Evolutionary conservation across 2,329 filamentous ascomycete genomes (phyloP).

Genomic region (Colletotrichum brevisporum): DNA sequence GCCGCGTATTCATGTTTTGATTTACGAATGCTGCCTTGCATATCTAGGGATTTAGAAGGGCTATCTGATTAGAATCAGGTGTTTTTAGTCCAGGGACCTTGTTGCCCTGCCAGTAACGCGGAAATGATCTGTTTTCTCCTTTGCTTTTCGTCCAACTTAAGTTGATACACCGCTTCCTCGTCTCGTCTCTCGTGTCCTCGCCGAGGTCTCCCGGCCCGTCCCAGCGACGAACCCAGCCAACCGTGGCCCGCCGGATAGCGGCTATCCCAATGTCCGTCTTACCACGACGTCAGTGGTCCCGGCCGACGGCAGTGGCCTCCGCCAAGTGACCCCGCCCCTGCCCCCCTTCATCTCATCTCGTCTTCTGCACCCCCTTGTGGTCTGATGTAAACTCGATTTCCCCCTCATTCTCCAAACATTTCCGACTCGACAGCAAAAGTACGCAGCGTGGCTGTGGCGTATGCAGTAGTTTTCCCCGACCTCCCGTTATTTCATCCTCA

Average conservation of each 20-base stretch:
- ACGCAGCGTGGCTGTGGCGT: too few relatives aligned
- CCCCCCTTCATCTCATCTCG: slow-evolving; percentile 5
- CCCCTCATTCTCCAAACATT: slow-evolving; percentile 21
- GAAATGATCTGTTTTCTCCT: too few relatives aligned
- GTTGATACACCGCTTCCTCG: too few relatives aligned
- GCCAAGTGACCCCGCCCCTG: not conserved
- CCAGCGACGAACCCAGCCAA: slow-evolving; percentile 21
- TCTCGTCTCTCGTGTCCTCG: not conserved
- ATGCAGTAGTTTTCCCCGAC: not conserved
- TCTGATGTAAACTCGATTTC: not conserved
- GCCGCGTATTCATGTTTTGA: slow-evolving; percentile 12
- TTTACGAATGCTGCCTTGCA: slow-evolving; percentile 25
- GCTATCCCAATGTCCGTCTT: slow-evolving; percentile 1
- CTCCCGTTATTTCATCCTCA: not conserved
- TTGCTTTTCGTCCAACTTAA: too few relatives aligned
- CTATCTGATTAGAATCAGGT: too few relatives aligned
- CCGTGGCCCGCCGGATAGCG: slow-evolving; percentile 26
- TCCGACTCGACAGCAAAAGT: too few relatives aligned
- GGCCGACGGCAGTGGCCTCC: too few relatives aligned
- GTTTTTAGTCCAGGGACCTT: too few relatives aligned
- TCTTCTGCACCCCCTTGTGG: not conserved
- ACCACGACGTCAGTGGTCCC: not conserved
- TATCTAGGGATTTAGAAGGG: slow-evolving; percentile 5
- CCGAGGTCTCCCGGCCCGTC: slow-evolving; percentile 12
- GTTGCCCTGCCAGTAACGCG: too few relatives aligned